phyloP scores from a whole-genome alignment of 1,284 basidiomycete genomes.

The Tetrapyrgos nigripes region DNA sequence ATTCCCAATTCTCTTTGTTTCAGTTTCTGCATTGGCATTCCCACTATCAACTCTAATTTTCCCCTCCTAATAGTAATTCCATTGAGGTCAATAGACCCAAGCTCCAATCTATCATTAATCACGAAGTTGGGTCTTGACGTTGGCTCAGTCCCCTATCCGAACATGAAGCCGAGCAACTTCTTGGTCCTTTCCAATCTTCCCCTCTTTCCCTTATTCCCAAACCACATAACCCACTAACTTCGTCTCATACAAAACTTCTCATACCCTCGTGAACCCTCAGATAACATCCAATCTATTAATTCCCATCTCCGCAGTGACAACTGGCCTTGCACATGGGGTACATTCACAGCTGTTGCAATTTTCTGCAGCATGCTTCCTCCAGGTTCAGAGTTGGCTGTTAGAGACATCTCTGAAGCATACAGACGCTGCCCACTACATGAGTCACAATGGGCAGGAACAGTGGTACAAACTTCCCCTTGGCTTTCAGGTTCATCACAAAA shows the following conservation, averaged over 20 bases:
- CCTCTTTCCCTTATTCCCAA: conserved; percentile 44
- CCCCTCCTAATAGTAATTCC: conserved; percentile 32
- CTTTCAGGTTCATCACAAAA: too few species aligned
- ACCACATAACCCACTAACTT: conserved; percentile 23
- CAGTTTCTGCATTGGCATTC: conserved; percentile 35
- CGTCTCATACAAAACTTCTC: conserved; percentile 48
- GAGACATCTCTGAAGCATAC: conserved; percentile 41
- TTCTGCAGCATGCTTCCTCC: conserved; percentile 36
- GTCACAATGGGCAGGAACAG: conserved; percentile 39
- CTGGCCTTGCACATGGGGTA: conserved; percentile 48
- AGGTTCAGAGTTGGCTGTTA: conserved; percentile 39
- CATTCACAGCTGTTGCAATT: conserved; percentile 34
- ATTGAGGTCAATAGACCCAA: conserved; percentile 14
- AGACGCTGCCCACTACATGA: conserved; percentile 37
- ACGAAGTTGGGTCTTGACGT: conserved; percentile 29
- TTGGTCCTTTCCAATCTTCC: conserved; percentile 49
- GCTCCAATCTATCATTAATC: conserved; percentile 16
- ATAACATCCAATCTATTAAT: conserved; percentile 39
- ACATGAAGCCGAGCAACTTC: conserved; percentile 27
- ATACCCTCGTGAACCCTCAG: conserved; percentile 25
- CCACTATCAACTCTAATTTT: conserved; percentile 20
- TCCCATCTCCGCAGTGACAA: conserved; percentile 32
- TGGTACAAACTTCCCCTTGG: conserved; percentile 27
- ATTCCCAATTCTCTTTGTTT: conserved; percentile 14
- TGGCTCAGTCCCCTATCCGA: conserved; percentile 40